phyloP scores from a whole-genome alignment of 2,329 filamentous ascomycete genomes.

The Blastomyces silverae region DNA sequence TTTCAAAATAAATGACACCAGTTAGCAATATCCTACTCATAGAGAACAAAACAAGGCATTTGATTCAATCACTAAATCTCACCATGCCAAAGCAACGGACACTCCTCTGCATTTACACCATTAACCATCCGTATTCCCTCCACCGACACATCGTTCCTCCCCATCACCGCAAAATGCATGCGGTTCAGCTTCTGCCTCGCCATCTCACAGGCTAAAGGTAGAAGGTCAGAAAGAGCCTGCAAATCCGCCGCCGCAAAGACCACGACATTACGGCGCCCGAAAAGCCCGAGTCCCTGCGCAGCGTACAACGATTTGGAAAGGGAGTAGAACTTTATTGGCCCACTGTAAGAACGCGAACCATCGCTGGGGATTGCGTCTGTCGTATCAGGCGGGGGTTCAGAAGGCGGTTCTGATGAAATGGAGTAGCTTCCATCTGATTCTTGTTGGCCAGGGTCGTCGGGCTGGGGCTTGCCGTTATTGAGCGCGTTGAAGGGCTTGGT shows the following conservation, averaged over 20 bases:
- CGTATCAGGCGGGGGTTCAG: slow-evolving; percentile 18
- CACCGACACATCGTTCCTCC: slow-evolving; percentile 62
- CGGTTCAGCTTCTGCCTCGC: slow-evolving; percentile 58
- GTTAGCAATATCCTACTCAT: background rate
- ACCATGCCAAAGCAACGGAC: slow-evolving; percentile 59
- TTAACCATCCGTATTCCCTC: slow-evolving; percentile 68
- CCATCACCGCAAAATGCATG: slow-evolving; percentile 77
- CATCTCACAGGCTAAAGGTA: slow-evolving; percentile 87
- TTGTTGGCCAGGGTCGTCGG: background rate
- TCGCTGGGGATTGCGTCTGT: slow-evolving; percentile 22
- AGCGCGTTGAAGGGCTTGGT: slow-evolving; percentile 1
- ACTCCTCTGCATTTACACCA: slow-evolving; percentile 61
- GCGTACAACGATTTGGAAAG: slow-evolving; percentile 59
- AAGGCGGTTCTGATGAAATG: slow-evolving; percentile 14
- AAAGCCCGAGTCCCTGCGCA: slow-evolving; percentile 49
- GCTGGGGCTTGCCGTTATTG: background rate
- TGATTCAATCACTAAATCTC: slow-evolving; percentile 21
- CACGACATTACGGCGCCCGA: slow-evolving; percentile 58
- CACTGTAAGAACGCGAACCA: slow-evolving; percentile 53
- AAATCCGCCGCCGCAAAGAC: slow-evolving; percentile 72
- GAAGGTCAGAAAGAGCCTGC: slow-evolving; percentile 61
- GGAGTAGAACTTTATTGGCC: slow-evolving; percentile 60
- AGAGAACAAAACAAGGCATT: background rate
- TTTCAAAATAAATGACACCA: slow-evolving; percentile 16
- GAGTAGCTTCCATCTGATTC: background rate